These are phyloP conservation scores for Flaveria trinervia DNA, from an alignment of 129 eudicot genomes.

Conservation along the genomic window DNA sequence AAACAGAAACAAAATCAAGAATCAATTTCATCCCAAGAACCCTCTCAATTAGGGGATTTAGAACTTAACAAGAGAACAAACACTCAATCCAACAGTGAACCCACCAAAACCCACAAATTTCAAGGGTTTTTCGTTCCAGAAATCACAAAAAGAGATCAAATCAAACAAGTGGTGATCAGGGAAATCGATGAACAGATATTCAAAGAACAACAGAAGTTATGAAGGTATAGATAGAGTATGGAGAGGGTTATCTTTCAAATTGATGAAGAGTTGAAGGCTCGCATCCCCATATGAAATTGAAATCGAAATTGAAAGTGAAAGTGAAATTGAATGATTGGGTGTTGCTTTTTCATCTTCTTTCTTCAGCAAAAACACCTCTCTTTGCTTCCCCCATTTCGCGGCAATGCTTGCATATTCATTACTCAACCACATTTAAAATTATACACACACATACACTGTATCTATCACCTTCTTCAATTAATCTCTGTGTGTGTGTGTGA, in stretches of 20 bases:
- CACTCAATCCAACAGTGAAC: slow-evolving; percentile 40
- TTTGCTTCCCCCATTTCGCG: slow-evolving; percentile 52
- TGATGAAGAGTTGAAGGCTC: slow-evolving; percentile 44
- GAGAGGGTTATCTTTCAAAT: slow-evolving; percentile 46
- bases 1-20: slow-evolving; percentile 22
- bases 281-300: slow-evolving; percentile 46
- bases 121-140: not conserved
- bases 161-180: slow-evolving; percentile 1
- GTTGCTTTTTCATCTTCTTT: slow-evolving; percentile 31
- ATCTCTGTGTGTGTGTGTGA: not conserved
- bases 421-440: slow-evolving; percentile 48
- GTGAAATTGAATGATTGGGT: slow-evolving; percentile 18
- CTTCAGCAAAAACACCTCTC: slow-evolving; percentile 43
- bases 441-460: slow-evolving; percentile 31
- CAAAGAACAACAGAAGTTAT: slow-evolving; percentile 35
- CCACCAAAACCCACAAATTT: slow-evolving; percentile 28
- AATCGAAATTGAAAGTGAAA: not conserved
- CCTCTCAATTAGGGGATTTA: slow-evolving; percentile 7
- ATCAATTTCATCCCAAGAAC: slow-evolving; percentile 11
- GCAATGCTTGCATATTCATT: slow-evolving; percentile 68
- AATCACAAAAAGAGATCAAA: not conserved
- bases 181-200: slow-evolving; percentile 21
- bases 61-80: not conserved
- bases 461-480: slow-evolving; percentile 27
- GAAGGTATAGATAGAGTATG: slow-evolving; percentile 49